These are phyloP conservation scores for Starmerella sp. DNA, from an alignment of 805 yeast species.

Conservation along the genomic window DNA sequence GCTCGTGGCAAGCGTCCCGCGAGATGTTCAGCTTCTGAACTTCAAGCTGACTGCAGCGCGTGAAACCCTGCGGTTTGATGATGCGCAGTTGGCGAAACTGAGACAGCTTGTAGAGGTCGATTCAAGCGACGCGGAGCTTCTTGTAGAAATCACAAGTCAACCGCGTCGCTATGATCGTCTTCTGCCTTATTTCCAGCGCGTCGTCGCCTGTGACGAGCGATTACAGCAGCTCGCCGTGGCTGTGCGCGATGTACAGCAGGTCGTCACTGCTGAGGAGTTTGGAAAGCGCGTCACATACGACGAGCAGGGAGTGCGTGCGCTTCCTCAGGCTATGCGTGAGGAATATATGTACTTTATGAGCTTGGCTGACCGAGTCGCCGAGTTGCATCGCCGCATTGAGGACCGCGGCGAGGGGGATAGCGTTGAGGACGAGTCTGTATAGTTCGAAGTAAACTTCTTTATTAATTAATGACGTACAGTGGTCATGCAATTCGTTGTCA, in stretches of 20 bases:
- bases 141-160: conserved; percentile 23
- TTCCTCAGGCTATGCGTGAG: conserved; percentile 33
- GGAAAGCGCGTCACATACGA: conserved; percentile 19
- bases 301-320: conserved; percentile 14
- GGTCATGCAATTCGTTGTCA: too few species aligned
- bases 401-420: conserved; percentile 15
- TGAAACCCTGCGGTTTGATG: conserved; percentile 44
- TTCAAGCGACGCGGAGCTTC: conserved; percentile 23
- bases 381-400: conserved; percentile 43
- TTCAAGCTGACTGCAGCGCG: conserved; percentile 40
- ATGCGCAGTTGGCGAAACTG: conserved; percentile 26
- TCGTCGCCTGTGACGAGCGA: conserved; percentile 27
- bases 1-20: conserved; percentile 40
- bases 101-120: conserved; percentile 28
- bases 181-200: conserved; percentile 25
- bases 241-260: conserved; percentile 28
- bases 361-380: conserved; percentile 60
- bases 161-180: conserved; percentile 27
- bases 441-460: too few species aligned
- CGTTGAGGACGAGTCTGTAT: conserved; percentile 5
- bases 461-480: too few species aligned
- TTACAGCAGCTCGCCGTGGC: conserved; percentile 26
- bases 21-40: conserved; percentile 42
- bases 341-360: conserved; percentile 63
- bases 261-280: conserved; percentile 27